Evolutionary conservation across 768 basidiomycete genomes (phyloP).

Genomic region (Cystoderma amianthinum): DNA sequence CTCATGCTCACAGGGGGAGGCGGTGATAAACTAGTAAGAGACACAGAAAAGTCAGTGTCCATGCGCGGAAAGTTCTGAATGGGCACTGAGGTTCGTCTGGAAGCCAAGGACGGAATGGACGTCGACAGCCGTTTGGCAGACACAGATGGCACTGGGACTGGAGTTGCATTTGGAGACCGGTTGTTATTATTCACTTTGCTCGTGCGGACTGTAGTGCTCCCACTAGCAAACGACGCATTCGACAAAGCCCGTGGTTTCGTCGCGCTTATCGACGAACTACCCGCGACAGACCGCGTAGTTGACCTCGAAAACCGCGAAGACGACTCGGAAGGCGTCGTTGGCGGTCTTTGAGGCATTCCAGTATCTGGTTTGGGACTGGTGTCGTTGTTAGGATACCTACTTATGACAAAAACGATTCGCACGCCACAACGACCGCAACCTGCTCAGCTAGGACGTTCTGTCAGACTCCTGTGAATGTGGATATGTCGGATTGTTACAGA

Average conservation of each 20-base stretch:
- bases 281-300: constrained; percentile 33
- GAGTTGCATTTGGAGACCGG: constrained; percentile 47
- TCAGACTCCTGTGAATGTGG: no score
- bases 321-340: constrained; percentile 41
- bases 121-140: constrained; percentile 27
- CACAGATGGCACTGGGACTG: constrained; percentile 27
- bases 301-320: constrained; percentile 46
- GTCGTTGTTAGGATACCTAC: no score
- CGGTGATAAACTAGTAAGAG: constrained; percentile 13
- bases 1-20: constrained; percentile 13
- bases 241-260: constrained; percentile 50
- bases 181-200: constrained; percentile 14
- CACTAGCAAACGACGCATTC: constrained; percentile 40
- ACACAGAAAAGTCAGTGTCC: constrained; percentile 17
- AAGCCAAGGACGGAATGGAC: constrained; percentile 30
- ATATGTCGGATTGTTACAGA: no score
- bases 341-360: constrained; percentile 17
- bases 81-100: constrained; percentile 33
- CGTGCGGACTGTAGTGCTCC: constrained; percentile 41
- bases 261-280: constrained; percentile 23
- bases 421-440: no score
- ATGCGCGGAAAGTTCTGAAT: constrained; percentile 18
- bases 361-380: background rate
- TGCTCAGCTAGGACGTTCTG: no score
- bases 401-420: no score